phyloP scores from a whole-genome alignment of 768 basidiomycete genomes.

The Crepidotus variabilis region DNA sequence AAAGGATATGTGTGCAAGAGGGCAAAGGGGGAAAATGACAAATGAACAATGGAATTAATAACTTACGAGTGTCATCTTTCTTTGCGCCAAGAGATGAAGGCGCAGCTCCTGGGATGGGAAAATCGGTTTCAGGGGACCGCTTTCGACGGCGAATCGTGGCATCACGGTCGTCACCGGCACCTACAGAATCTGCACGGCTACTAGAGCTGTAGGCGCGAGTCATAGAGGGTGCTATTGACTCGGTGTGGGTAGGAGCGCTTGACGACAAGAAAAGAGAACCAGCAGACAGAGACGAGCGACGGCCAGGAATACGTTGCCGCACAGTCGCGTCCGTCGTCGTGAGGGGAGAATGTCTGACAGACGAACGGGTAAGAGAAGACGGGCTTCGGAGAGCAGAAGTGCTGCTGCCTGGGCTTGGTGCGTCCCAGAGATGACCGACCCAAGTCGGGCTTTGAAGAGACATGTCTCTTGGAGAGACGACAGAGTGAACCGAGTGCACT shows the following conservation, averaged over 20 bases:
- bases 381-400: conserved; percentile 35
- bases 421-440: conserved; percentile 66
- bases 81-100: conserved; percentile 9
- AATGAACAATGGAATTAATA: background rate
- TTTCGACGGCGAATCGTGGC: conserved; percentile 68
- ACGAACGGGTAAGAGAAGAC: conserved; percentile 35
- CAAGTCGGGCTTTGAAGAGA: conserved; percentile 58
- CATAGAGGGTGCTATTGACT: conserved; percentile 43
- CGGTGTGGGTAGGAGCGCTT: conserved; percentile 60
- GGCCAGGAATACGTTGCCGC: conserved; percentile 35
- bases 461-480: conserved; percentile 56
- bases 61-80: conserved; percentile 42
- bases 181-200: conserved; percentile 58
- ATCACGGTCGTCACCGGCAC: conserved; percentile 59
- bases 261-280: conserved; percentile 64
- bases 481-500: conserved; percentile 51
- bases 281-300: conserved; percentile 45
- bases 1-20: conserved; percentile 3
- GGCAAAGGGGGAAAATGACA: background rate
- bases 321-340: conserved; percentile 31
- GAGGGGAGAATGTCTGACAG: conserved; percentile 47
- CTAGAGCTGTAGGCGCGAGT: conserved; percentile 57
- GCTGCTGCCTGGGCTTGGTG: conserved; percentile 26
- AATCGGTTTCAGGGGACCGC: conserved; percentile 27
- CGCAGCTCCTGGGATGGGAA: conserved; percentile 29